Percentiles rank a stretch among this genome's conserved stretches.
Evolutionary conservation across 257 asterid genomes (phyloP).

Genomic region (Solanum pinnatisectum): DNA sequence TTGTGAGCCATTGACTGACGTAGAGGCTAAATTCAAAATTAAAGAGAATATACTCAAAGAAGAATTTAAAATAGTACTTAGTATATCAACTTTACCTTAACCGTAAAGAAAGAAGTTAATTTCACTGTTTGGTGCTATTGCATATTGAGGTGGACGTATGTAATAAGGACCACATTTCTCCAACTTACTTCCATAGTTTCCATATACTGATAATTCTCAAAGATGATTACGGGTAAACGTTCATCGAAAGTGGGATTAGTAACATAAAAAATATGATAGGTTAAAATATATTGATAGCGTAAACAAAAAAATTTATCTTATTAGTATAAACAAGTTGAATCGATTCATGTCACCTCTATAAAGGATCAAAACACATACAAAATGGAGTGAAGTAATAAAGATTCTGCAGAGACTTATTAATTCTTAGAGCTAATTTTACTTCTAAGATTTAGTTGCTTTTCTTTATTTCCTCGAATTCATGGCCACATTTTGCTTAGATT

Average conservation of each 20-base stretch:
- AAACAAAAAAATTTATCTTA: not conserved
- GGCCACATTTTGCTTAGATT: not conserved
- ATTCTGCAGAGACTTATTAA: not conserved
- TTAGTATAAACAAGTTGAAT: not conserved
- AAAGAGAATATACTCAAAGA: not conserved
- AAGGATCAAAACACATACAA: not conserved
- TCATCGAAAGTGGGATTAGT: not conserved
- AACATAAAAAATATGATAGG: not conserved
- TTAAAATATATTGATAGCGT: not conserved
- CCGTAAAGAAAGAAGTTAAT: not conserved
- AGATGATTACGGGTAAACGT: not conserved
- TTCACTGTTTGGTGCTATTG: not conserved
- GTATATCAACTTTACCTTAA: slow-evolving; percentile 1
- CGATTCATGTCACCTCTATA: not conserved
- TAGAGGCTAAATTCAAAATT: slow-evolving; percentile 4
- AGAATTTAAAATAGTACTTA: not conserved
- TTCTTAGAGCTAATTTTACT: not conserved
- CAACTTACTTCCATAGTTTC: not conserved
- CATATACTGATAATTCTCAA: not conserved
- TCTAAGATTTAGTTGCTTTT: slow-evolving; percentile 1
- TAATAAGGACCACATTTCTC: not conserved
- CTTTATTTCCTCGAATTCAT: not conserved
- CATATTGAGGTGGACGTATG: not conserved
- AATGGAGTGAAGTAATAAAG: not conserved
- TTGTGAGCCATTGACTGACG: not conserved